phyloP scores from a whole-genome alignment of 2,329 filamentous ascomycete genomes.

The Colletotrichum acutatum region DNA sequence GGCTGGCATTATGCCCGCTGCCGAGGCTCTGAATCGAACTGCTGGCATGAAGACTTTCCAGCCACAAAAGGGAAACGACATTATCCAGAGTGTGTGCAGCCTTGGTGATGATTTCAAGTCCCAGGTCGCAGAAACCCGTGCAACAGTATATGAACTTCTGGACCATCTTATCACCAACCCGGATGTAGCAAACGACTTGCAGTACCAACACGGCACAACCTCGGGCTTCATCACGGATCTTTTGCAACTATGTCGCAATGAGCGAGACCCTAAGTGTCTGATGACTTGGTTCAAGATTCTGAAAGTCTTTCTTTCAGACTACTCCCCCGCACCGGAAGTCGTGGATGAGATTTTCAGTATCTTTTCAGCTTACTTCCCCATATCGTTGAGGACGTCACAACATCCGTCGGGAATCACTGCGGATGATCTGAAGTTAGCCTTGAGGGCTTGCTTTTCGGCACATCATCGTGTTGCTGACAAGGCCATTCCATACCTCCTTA shows the following conservation, averaged over 20 bases:
- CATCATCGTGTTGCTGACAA: constrained; percentile 57
- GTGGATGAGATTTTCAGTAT: constrained; percentile 62
- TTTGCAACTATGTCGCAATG: constrained; percentile 62
- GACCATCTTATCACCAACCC: constrained; percentile 55
- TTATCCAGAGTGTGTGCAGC: constrained; percentile 60
- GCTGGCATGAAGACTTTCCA: constrained; percentile 63
- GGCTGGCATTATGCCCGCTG: constrained; percentile 66
- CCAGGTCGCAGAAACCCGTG: constrained; percentile 62
- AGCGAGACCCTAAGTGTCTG: constrained; percentile 67
- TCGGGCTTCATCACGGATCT: constrained; percentile 61
- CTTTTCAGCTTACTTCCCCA: constrained; percentile 71
- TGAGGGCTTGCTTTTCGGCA: constrained; percentile 66
- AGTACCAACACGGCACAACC: constrained; percentile 54
- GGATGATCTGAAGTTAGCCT: constrained; percentile 63
- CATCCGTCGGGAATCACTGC: constrained; percentile 63
- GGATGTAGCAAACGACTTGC: constrained; percentile 55
- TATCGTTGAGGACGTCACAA: constrained; percentile 64
- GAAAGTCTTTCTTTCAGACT: constrained; percentile 55
- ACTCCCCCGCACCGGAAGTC: constrained; percentile 56
- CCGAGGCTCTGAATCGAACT: constrained; percentile 62
- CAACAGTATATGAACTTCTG: constrained; percentile 63
- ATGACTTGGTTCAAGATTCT: constrained; percentile 67
- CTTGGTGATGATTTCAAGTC: constrained; percentile 68
- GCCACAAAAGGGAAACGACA: constrained; percentile 57
- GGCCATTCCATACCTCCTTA: constrained; percentile 64